Evolutionary conservation across 345 rosid genomes (phyloP).

Genomic region (Noccaea bulbosa): DNA sequence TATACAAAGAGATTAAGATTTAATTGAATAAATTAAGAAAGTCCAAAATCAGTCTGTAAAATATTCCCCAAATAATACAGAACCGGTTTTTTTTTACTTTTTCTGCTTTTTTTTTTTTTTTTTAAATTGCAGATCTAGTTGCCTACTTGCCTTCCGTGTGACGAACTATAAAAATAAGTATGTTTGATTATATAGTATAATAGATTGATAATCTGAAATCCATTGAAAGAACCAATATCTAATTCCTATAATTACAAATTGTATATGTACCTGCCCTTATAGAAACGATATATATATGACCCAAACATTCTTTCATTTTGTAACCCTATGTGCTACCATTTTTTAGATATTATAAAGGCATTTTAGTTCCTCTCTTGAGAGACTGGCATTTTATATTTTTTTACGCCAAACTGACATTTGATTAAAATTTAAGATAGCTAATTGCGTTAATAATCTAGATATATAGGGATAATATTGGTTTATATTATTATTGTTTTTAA

Average conservation of each 20-base stretch:
- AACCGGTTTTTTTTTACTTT: too few species aligned
- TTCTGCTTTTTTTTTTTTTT: too few species aligned
- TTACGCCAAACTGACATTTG: slow-evolving; percentile 10
- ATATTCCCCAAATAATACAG: too few species aligned
- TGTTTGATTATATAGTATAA: neutral
- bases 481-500: too few species aligned
- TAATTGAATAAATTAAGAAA: neutral
- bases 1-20: neutral
- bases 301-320: slow-evolving; percentile 17
- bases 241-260: neutral
- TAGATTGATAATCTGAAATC: neutral
- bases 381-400: slow-evolving; percentile 14
- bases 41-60: neutral
- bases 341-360: slow-evolving; percentile 5
- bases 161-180: neutral
- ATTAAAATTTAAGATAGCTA: slow-evolving; percentile 17
- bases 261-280: neutral
- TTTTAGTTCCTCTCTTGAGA: neutral
- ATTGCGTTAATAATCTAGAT: slow-evolving; percentile 13
- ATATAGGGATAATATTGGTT: neutral
- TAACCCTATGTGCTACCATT: slow-evolving; percentile 6
- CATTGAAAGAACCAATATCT: neutral
- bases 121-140: too few species aligned
- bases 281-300: neutral
- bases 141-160: neutral